Evolutionary conservation across 2,329 filamentous ascomycete species (phyloP).

Genomic region (Purpureocillium takamizusanense): DNA sequence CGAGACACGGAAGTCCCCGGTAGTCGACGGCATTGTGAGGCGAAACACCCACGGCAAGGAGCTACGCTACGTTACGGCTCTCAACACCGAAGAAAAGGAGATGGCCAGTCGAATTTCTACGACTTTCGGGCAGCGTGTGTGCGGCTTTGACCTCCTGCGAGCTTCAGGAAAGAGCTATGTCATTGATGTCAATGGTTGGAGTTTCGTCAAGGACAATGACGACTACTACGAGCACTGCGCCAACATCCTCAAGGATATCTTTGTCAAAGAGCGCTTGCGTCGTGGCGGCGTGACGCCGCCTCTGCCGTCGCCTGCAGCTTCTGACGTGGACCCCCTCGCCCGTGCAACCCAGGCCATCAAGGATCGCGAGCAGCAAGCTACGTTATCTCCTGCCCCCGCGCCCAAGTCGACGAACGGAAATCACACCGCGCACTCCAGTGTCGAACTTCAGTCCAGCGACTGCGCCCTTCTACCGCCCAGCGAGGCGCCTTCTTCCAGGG

Average conservation of each 20-base stretch:
- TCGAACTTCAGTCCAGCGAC: conserved; percentile 17
- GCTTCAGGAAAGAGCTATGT: conserved; percentile 88
- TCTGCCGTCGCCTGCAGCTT: conserved; percentile 36
- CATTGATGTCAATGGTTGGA: conserved; percentile 99
- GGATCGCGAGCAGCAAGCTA: conserved; percentile 26
- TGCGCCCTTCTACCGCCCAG: conserved; percentile 13
- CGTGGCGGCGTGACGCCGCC: conserved; percentile 51
- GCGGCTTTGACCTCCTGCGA: conserved; percentile 88
- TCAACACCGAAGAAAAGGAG: conserved; percentile 70
- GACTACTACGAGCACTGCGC: conserved; percentile 94
- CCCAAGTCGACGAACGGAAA: conserved; percentile 19
- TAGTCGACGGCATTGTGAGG: conserved; percentile 90
- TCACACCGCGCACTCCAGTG: conserved; percentile 5
- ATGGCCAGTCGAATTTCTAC: conserved; percentile 86
- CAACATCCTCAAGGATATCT: conserved; percentile 78
- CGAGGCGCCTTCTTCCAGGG: conserved; percentile 20
- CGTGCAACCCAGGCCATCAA: conserved; percentile 22
- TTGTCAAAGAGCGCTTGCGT: conserved; percentile 67
- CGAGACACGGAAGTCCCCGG: conserved; percentile 92
- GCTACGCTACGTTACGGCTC: conserved; percentile 83
- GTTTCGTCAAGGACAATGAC: conserved; percentile 98
- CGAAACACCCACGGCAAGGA: conserved; percentile 97
- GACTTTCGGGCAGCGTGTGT: conserved; percentile 89
- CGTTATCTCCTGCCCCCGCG: conserved; percentile 8
- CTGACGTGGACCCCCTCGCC: conserved; percentile 33